These are phyloP conservation scores for Sphagnum fallax DNA, from an alignment of 228 moss, liverwort and hornwort genomes.

Conservation along the genomic window DNA sequence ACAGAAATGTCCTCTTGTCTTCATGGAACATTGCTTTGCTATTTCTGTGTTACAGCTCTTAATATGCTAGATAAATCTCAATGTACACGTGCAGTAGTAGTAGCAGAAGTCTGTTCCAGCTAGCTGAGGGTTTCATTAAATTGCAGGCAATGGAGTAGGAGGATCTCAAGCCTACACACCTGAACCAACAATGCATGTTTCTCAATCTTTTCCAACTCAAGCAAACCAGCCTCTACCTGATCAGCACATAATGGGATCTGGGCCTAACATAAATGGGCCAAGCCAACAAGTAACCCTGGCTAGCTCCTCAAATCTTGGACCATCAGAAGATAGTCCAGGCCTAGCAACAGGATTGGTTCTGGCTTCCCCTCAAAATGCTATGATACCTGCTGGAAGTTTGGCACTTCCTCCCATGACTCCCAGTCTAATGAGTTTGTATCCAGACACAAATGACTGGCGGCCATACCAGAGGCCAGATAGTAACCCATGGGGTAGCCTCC, in stretches of 20 bases:
- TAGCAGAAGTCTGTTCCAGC: neutral
- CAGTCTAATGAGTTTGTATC: neutral
- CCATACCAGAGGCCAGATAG: neutral
- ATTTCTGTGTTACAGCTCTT: too few relatives aligned
- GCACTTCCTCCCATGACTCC: neutral
- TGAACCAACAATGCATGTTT: neutral
- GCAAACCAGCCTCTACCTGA: neutral
- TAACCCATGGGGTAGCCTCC: neutral
- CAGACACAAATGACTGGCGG: neutral
- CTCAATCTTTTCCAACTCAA: neutral
- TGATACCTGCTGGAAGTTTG: neutral
- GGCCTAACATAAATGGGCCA: neutral
- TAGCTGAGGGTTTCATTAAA: neutral
- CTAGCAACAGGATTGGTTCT: neutral
- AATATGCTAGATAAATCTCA: neutral
- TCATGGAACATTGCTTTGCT: neutral
- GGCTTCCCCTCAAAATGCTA: neutral
- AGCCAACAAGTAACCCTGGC: neutral
- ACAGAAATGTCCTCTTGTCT: conserved; percentile 1
- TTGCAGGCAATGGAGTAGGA: neutral
- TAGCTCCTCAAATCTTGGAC: neutral
- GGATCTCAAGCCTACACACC: neutral
- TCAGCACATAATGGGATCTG: neutral
- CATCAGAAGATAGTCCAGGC: neutral
- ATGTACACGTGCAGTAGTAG: neutral